A percentile compares a stretch with the other conserved stretches of the same genome.
Evolutionary conservation across 345 rosid species (phyloP).

Genomic region (Syzygium aqueum): DNA sequence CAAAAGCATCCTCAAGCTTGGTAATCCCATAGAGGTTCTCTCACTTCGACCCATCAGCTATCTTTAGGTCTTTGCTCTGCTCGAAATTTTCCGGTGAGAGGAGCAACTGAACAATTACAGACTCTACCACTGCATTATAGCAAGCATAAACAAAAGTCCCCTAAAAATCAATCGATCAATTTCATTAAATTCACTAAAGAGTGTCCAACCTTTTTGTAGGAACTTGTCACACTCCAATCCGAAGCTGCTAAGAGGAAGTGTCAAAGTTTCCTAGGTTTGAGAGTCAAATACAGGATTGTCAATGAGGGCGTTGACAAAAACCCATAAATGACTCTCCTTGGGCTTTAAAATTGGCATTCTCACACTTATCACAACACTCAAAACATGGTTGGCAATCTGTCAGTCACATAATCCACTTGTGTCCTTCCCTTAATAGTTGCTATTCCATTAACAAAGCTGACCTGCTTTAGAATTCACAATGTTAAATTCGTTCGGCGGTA

Average conservation of each 20-base stretch:
- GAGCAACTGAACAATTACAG: slow-evolving; percentile 64
- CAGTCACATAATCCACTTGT: slow-evolving; percentile 81
- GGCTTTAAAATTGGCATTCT: slow-evolving; percentile 64
- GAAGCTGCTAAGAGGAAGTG: slow-evolving; percentile 90
- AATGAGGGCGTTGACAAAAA: slow-evolving; percentile 90
- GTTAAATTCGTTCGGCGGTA: not conserved
- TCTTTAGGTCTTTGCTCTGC: slow-evolving; percentile 79
- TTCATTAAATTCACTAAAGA: not conserved
- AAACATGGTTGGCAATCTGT: slow-evolving; percentile 81
- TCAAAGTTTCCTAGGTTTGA: slow-evolving; percentile 95
- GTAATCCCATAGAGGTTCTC: slow-evolving; percentile 46
- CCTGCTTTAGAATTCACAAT: slow-evolving; percentile 27
- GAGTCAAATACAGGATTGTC: slow-evolving; percentile 99
- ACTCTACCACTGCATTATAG: slow-evolving; percentile 54
- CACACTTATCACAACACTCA: slow-evolving; percentile 65
- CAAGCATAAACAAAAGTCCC: not conserved
- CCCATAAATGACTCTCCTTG: slow-evolving; percentile 93
- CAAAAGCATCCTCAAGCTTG: slow-evolving; percentile 90
- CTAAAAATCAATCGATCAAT: not conserved
- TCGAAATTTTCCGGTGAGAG: slow-evolving; percentile 88
- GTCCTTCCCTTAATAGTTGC: slow-evolving; percentile 97
- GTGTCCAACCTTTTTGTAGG: slow-evolving; percentile 60
- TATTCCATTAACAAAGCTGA: slow-evolving; percentile 91
- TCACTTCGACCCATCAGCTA: slow-evolving; percentile 75
- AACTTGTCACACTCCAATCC: slow-evolving; percentile 86